Evolutionary conservation across 306 rosid species (phyloP).

Genomic region (Prunus campanulata): DNA sequence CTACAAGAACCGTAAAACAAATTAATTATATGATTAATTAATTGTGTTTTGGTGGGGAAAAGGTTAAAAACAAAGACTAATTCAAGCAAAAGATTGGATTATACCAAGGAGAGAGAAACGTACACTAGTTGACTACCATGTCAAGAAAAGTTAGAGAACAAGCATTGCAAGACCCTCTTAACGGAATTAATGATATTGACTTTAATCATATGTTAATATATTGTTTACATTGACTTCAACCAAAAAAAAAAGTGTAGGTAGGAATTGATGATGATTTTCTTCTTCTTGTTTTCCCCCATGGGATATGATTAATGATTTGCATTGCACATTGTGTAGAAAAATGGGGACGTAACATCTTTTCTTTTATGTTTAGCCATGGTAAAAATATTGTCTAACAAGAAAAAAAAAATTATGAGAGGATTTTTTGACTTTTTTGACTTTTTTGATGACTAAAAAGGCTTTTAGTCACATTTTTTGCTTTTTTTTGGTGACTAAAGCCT

Average conservation of each 20-base stretch:
- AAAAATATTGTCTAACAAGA: not conserved
- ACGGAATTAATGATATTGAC: conserved; percentile 2
- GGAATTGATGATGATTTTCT: not conserved
- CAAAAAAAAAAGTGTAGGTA: not conserved
- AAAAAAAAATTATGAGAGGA: too few relatives aligned
- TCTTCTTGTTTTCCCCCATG: not conserved
- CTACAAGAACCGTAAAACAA: not conserved
- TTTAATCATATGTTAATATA: not conserved
- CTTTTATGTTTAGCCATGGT: not conserved
- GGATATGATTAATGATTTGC: not conserved
- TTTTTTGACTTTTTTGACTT: too few relatives aligned
- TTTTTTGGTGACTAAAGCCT: too few relatives aligned
- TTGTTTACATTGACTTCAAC: conserved; percentile 1
- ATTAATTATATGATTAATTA: not conserved
- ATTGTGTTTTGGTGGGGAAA: not conserved
- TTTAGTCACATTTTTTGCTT: too few relatives aligned
- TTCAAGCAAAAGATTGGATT: not conserved
- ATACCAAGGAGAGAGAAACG: not conserved
- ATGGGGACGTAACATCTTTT: not conserved
- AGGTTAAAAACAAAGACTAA: not conserved
- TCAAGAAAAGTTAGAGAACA: conserved; percentile 18
- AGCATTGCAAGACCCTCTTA: not conserved
- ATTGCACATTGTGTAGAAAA: too few relatives aligned
- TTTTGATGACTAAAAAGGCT: too few relatives aligned
- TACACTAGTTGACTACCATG: conserved; percentile 18